phyloP scores from a whole-genome alignment of 176 grass and related monocot species.

The Tillandsia fasciculata region DNA sequence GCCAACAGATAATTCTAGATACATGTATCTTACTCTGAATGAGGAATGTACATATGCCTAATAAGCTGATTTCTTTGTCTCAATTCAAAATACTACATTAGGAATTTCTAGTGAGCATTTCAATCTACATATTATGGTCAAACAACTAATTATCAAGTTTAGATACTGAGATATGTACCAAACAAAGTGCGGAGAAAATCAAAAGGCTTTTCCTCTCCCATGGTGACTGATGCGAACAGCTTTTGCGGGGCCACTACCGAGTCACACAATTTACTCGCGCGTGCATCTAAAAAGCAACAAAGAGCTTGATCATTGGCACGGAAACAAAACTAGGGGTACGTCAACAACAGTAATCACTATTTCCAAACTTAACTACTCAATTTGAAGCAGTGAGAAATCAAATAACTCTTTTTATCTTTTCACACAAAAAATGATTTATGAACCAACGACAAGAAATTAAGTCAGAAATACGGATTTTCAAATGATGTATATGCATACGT shows the following conservation, averaged over 20 bases:
- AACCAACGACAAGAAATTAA: no score
- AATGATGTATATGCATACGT: no score
- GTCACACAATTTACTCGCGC: neutral
- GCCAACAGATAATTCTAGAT: no score
- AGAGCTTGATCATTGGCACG: neutral
- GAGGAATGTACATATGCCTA: no score
- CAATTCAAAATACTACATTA: no score
- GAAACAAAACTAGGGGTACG: neutral
- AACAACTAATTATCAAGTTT: neutral
- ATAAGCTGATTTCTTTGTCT: no score
- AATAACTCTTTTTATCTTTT: no score
- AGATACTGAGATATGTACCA: slow-evolving; percentile 9
- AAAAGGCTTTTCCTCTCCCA: slow-evolving; percentile 37
- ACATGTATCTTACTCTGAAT: no score
- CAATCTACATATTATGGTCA: neutral
- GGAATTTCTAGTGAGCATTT: no score
- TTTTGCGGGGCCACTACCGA: neutral
- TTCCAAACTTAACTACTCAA: neutral
- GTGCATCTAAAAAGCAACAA: neutral
- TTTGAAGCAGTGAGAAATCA: no score
- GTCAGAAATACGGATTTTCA: no score
- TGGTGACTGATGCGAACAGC: neutral
- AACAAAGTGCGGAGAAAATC: slow-evolving; percentile 40
- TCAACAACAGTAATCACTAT: neutral
- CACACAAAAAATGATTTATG: no score